Base-by-base conservation (phyloP, 257 asterid genomes). In the Lantana camara region DNA sequence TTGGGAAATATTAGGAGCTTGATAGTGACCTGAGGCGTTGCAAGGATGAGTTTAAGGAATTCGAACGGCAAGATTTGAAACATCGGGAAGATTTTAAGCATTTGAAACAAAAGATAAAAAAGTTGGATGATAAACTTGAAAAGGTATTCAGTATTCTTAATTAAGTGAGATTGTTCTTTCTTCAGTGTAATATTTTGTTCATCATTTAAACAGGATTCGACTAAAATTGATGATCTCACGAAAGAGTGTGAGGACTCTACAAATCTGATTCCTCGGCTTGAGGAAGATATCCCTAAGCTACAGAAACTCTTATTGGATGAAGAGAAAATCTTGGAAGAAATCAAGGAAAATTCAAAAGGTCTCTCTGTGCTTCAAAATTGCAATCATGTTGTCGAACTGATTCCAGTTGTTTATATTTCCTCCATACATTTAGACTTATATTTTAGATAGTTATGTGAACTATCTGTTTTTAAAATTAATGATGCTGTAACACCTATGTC, bases 51-150 rank as follows among this genome's bases (percentile, higher is more conserved):
- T 84, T 94, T 73, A 88, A 90, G 89, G 99, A 90, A 72, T 94
- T 81, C 71, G 97, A 90, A 80, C 85, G 99, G 81, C 96, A 85
- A 78, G 97, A 94, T 70, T 74, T 88, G 72, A 88, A 94, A 66
- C 78, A 90, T 46, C 87, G 90, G 16, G 96, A 88, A 72, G 96
- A 90, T 74, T 75, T 80, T 66, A 87, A 82, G 81, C 96, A 94
- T 71, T 57, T 86, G 82, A 94, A 88, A 74, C 87, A 86, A 77
- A 94, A 86, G 89, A 84, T 90, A 10, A 94, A 90, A 71, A 94
- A 88, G 74, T 63, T 85, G 40, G 87, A 80, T 38, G 97, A 84
- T 45, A 94, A 94, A 79, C 58, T 81, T 60, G 99, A 80, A 63
- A 90, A 87, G 96, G 99, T 94, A 77, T n/a, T 54, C 34, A 41